Conservation (phyloP, 2,329 filamentous ascomycete species). For the Cladosporium sp. region DNA sequence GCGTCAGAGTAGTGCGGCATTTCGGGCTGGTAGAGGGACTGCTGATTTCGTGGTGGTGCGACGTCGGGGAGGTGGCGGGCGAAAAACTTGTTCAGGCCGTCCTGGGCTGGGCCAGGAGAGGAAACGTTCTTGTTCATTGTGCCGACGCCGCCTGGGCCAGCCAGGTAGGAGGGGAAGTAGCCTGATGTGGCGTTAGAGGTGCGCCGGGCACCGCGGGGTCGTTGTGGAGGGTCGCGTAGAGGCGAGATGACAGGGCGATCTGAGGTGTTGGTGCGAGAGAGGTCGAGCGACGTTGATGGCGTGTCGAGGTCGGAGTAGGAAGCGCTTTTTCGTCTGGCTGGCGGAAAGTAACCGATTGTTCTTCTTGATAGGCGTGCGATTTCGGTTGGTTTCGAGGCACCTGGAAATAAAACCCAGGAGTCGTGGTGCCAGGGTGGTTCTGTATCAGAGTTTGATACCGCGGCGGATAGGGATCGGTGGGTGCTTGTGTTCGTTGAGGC, state of each 20-base stretch:
- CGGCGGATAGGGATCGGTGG: slow-evolving; percentile 29
- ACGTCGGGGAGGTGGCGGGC: slow-evolving; percentile 76
- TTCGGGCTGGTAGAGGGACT: slow-evolving; percentile 50
- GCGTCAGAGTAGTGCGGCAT: slow-evolving; percentile 48
- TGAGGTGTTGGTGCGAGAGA: slow-evolving; percentile 42
- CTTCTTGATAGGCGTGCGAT: slow-evolving; percentile 78
- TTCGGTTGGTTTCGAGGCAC: slow-evolving; percentile 64
- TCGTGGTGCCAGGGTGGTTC: slow-evolving; percentile 77
- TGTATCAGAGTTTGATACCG: slow-evolving; percentile 42
- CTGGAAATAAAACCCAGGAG: slow-evolving; percentile 78
- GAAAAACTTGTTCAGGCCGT: slow-evolving; percentile 77
- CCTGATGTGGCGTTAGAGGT: slow-evolving; percentile 34
- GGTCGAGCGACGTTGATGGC: slow-evolving; percentile 59
- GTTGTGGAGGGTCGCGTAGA: slow-evolving; percentile 31
- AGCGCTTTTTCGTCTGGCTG: slow-evolving; percentile 77
- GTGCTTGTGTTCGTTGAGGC: slow-evolving; percentile 30
- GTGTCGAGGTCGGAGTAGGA: slow-evolving; percentile 58
- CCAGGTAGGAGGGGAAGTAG: slow-evolving; percentile 51
- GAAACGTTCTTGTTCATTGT: slow-evolving; percentile 66
- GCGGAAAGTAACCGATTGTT: slow-evolving; percentile 85
- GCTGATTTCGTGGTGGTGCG: slow-evolving; percentile 55
- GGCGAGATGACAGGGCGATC: slow-evolving; percentile 28
- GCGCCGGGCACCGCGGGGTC: slow-evolving; percentile 34
- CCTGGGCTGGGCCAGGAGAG: slow-evolving; percentile 73
- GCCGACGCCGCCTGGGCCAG: slow-evolving; percentile 81